These are phyloP conservation scores for Rhinocladiella similis DNA, from an alignment of 2,329 filamentous ascomycete species.

Conservation along the genomic window DNA sequence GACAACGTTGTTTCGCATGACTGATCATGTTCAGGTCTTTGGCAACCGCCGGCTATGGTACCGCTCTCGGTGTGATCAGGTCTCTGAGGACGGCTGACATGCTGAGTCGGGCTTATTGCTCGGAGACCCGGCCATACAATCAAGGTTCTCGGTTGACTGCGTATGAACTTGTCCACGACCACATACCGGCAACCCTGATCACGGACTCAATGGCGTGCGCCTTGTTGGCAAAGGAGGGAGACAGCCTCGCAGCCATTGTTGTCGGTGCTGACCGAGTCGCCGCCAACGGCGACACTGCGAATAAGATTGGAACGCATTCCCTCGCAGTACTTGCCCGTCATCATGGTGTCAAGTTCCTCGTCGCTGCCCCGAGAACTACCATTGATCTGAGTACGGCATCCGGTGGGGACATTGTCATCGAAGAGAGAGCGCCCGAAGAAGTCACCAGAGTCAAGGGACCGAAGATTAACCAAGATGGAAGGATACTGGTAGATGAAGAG, in stretches of 20 bases:
- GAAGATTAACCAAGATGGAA: conserved; percentile 62
- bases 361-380: conserved; percentile 90
- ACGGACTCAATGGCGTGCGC: conserved; percentile 97
- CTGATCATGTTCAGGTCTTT: conserved; percentile 63
- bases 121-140: conserved; percentile 96
- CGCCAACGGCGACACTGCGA: conserved; percentile 94
- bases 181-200: conserved; percentile 86
- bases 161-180: conserved; percentile 93
- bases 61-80: conserved; percentile 89
- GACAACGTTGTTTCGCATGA: not conserved
- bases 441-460: conserved; percentile 83
- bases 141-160: conserved; percentile 93
- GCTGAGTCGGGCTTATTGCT: conserved; percentile 87
- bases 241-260: conserved; percentile 80
- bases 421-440: conserved; percentile 79
- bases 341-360: conserved; percentile 90
- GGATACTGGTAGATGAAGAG: conserved; percentile 57
- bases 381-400: conserved; percentile 81
- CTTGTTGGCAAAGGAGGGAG: conserved; percentile 62
- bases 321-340: conserved; percentile 85
- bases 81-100: conserved; percentile 67
- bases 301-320: conserved; percentile 96
- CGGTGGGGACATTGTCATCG: conserved; percentile 82
- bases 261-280: conserved; percentile 95
- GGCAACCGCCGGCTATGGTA: conserved; percentile 96